Evolutionary conservation across 768 basidiomycete genomes (phyloP).

Genomic region (Mycena venus): DNA sequence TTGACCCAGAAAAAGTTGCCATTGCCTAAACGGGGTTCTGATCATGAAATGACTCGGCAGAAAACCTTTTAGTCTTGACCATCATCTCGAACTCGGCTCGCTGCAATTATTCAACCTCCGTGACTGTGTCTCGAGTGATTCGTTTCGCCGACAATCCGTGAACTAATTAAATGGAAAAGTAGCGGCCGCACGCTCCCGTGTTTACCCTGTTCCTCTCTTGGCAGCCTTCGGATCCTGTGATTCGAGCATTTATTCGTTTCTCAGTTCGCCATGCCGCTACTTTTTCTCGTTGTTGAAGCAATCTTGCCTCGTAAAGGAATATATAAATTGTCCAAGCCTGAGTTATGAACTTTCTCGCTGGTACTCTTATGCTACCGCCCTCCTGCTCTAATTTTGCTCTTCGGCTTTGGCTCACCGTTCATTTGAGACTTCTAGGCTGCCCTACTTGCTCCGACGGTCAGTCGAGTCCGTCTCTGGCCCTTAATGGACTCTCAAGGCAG

Average conservation of each 20-base stretch:
- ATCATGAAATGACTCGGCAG: too few species aligned
- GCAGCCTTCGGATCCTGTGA: not conserved
- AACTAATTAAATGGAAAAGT: too few species aligned
- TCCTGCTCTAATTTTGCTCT: not conserved
- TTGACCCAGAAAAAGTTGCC: conserved; percentile 40
- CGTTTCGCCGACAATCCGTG: too few species aligned
- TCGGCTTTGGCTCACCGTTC: conserved; percentile 24
- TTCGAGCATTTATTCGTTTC: not conserved
- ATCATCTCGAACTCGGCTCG: too few species aligned
- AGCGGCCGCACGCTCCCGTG: too few species aligned
- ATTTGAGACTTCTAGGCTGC: conserved; percentile 8
- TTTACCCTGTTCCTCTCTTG: too few species aligned
- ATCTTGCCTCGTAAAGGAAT: not conserved
- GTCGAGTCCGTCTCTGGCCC: conserved; percentile 16
- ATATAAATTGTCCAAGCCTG: not conserved
- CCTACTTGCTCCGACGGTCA: conserved; percentile 21
- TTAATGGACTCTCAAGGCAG: not conserved
- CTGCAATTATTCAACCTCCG: too few species aligned
- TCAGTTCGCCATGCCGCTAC: too few species aligned
- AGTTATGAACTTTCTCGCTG: not conserved
- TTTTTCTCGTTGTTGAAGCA: not conserved
- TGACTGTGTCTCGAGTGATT: too few species aligned
- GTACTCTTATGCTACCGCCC: not conserved
- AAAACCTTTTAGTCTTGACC: too few species aligned
- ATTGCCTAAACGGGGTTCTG: too few species aligned